Evolutionary conservation across 176 grass and related monocot genomes (phyloP), one percentile per base, ranked within the genome.

Genomic region (Aegilops tauschii): DNA sequence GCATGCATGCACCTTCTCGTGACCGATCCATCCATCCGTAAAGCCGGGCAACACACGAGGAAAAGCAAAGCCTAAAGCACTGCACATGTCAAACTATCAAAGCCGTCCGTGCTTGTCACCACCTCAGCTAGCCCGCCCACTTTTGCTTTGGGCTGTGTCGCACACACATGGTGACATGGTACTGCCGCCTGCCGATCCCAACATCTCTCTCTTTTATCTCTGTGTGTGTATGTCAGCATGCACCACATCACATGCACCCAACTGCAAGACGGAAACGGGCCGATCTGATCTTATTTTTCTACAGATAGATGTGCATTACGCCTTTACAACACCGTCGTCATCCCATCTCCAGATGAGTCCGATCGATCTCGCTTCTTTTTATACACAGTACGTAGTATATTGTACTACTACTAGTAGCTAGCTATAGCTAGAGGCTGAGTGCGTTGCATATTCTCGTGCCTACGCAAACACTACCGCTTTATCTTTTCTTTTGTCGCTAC

Each of bases 381-480:
- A 16, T 76, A 76, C 73, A 90, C 72, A 87, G 67, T 80, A 50
- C 16, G 50, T 54, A 54, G 50, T 54, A 54, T 54, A 76, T 59
- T 21, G 20, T 59, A 59, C 17, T 73, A 10, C 9, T 13, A 12
- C 4, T 39, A 13, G 49, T 52, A 52, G 49, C 49, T 52, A 71
- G 35, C 70, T 40, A 74, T 40, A 74, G 71, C 86, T 80, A 71
- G 67, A 52, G 75, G 82, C 29, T 28, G 83, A 23, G 88, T 91
- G 89, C 79, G 78, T 86, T 85, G 85, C 91, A 88, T 92, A 88
- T 92, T 87, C 95, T 92, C 65, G 77, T 86, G 86, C 80, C 82
- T 52, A 88, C 68, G 32, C 78, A 87, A 40, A 73, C 34, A 4
- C 11, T 16, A 63, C n/a, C 5, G 83, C 88, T 91, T 99, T 97